Evolutionary conservation across 371 early-diverging fungal genomes (phyloP).

Genomic region (Syncephalis plumigaleata): DNA sequence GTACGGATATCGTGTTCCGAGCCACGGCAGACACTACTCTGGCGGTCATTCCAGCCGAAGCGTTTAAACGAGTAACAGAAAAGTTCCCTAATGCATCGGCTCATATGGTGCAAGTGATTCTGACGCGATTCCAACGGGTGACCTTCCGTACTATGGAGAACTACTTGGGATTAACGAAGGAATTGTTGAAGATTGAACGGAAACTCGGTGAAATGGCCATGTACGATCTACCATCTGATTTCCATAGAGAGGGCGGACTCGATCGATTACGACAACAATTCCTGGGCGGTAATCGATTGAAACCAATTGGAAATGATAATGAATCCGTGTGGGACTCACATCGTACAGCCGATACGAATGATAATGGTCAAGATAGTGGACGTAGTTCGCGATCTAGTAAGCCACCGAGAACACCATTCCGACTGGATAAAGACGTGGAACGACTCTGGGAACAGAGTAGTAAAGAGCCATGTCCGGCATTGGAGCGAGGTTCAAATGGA

Average conservation of each 20-base stretch:
- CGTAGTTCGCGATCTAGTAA: conserved; percentile 3
- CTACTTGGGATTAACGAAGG: conserved; percentile 81
- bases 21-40: conserved; percentile 82
- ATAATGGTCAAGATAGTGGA: conserved; percentile 17
- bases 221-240: conserved; percentile 28
- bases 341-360: conserved; percentile 3
- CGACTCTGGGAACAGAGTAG: background rate
- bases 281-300: conserved; percentile 15
- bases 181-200: conserved; percentile 66
- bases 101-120: conserved; percentile 88
- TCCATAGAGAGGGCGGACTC: conserved; percentile 44
- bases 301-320: background rate
- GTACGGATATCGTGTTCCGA: conserved; percentile 48
- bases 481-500: background rate
- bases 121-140: conserved; percentile 89
- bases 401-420: conserved; percentile 5
- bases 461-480: conserved; percentile 5
- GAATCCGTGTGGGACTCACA: too few relatives aligned
- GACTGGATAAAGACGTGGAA: background rate
- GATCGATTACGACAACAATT: conserved; percentile 46
- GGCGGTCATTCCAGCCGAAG: conserved; percentile 87
- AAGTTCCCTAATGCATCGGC: conserved; percentile 89
- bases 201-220: conserved; percentile 52
- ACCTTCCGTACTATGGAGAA: conserved; percentile 81
- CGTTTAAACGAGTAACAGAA: conserved; percentile 71